Evolutionary conservation across 225 moss, liverwort and hornwort species (phyloP).

Genomic region (Marchantia polymorpha): DNA sequence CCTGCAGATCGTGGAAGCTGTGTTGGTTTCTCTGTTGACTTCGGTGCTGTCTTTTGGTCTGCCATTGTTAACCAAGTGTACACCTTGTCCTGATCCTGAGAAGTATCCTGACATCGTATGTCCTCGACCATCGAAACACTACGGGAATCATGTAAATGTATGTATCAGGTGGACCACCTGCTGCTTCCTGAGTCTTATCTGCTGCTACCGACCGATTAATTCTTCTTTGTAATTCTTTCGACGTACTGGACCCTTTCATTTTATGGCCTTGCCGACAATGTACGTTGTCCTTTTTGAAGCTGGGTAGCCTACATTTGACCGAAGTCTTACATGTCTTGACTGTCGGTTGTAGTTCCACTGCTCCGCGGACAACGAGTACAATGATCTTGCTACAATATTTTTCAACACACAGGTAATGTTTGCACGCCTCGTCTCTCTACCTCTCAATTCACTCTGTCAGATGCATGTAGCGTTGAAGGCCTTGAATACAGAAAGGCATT

Average conservation of each 20-base stretch:
- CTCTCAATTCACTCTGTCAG: not conserved
- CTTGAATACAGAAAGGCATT: too few species aligned
- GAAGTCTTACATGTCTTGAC: not conserved
- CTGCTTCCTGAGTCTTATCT: too few species aligned
- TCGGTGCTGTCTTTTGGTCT: slow-evolving; percentile 92
- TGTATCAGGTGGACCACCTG: slow-evolving; percentile 3
- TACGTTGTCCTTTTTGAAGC: not conserved
- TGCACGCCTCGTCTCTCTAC: not conserved
- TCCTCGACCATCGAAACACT: slow-evolving; percentile 81
- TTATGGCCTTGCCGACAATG: not conserved
- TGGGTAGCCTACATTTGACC: not conserved
- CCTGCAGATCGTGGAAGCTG: slow-evolving; percentile 90
- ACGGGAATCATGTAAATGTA: slow-evolving; percentile 97
- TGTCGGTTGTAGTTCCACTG: slow-evolving; percentile 71
- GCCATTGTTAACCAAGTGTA: slow-evolving; percentile 89
- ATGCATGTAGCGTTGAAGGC: too few species aligned
- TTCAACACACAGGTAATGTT: slow-evolving; percentile 88
- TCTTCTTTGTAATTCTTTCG: too few species aligned
- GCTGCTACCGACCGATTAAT: too few species aligned
- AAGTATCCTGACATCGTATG: slow-evolving; percentile 83
- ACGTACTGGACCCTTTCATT: not conserved
- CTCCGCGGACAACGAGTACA: slow-evolving; percentile 77
- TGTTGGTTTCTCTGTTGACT: slow-evolving; percentile 87
- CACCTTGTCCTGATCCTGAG: slow-evolving; percentile 83
- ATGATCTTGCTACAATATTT: slow-evolving; percentile 98